Base-by-base conservation (phyloP, 2,329 filamentous ascomycete species). In the Diaporthe sp. region DNA sequence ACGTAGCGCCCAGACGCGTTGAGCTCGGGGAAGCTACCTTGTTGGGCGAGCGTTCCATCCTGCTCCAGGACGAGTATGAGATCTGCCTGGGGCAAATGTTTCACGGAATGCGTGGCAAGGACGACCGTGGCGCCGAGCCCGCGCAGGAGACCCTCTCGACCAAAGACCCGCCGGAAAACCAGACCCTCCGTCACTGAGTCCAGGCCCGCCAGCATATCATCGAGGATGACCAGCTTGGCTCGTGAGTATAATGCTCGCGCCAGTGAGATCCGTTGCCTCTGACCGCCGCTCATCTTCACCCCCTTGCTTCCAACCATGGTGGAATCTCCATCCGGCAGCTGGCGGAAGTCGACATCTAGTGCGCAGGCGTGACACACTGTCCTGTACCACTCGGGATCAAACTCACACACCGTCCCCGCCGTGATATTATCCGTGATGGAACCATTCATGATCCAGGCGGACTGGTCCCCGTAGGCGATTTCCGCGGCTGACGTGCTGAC, bases 241-340 rank as follows among this genome's bases (percentile, higher is more conserved):
- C 80, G 78, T 0, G 83, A 82, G 58, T 86, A 86, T 0, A 85
- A 68, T 8, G 84, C 84, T 45, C 84, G 80, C 0, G 84, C 84
- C 55, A 86, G 73, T 3, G 84, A 79, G 10, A 87, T 79, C 17
- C 85, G 82, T 69, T 86, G 84, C 75, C 84, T 85, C 76, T 89
- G 87, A 0, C 87, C 87, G 10, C 87, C 87, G 5, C 85, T 87
- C 0, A 89, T 80, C 5, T 82, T 83, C 67, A 87, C 81, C 0
- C 87, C 87, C 47, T 85, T 85, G 67, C 84, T 87, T 2, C 87
- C 87, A 52, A 87, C 80, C 0, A 82, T 78, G 0, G 85, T 87
- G 12, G 78, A 75, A 47, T 87, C 84, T 2, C 82, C 81, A 2
- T 80, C 72, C 0, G 82, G 77, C 17, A 88, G 77, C 42, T 79